phyloP scores from a whole-genome alignment of 202 grass and related monocot species.

The Cymbopogon flexuosus region DNA sequence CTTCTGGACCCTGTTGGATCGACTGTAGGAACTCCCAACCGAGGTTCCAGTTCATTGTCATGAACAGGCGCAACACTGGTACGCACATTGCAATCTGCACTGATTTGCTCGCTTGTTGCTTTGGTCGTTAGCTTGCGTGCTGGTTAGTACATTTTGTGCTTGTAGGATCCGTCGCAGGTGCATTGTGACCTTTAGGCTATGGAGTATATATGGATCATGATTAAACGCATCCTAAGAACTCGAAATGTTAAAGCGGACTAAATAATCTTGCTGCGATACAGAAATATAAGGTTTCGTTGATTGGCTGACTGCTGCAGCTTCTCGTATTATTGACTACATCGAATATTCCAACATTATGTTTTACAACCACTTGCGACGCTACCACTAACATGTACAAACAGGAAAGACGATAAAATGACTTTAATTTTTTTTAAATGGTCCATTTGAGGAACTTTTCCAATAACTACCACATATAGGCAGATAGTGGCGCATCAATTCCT shows the following conservation, averaged over 20 bases:
- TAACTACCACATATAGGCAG: background rate
- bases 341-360: background rate
- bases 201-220: background rate
- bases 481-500: background rate
- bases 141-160: background rate
- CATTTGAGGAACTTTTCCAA: background rate
- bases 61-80: conserved; percentile 88
- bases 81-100: conserved; percentile 24
- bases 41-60: conserved; percentile 93
- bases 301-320: background rate
- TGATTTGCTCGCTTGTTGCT: background rate
- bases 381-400: background rate
- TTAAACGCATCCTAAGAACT: background rate
- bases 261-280: background rate
- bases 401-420: background rate
- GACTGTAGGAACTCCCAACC: conserved; percentile 72
- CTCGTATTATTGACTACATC: background rate
- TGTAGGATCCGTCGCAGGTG: background rate
- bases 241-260: background rate
- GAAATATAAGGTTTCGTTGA: background rate
- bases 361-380: too few relatives aligned
- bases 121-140: background rate
- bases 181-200: background rate
- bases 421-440: background rate
- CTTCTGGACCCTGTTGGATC: conserved; percentile 19